A percentile compares a stretch with the other conserved stretches of the same genome.
These are phyloP conservation scores for Starmerella sp. DNA, from an alignment of 805 yeast genomes.

Conservation along the genomic window DNA sequence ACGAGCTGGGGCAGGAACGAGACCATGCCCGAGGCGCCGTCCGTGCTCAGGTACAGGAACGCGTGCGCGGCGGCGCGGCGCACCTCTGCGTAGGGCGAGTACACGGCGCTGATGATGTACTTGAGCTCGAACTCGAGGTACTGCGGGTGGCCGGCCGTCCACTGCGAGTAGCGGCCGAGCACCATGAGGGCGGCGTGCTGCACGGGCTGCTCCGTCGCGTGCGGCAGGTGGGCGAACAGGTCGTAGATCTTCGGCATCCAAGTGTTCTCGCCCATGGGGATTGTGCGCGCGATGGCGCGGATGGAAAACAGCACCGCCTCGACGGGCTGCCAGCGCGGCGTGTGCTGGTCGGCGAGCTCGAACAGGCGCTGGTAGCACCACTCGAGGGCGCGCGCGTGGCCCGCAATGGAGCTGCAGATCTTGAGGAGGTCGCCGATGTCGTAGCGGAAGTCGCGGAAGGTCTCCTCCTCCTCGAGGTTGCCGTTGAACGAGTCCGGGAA, in stretches of 20 bases:
- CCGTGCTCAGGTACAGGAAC: conserved; percentile 86
- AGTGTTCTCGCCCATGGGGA: conserved; percentile 50
- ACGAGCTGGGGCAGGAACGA: conserved; percentile 64
- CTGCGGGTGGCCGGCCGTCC: conserved; percentile 83
- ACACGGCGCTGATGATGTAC: conserved; percentile 71
- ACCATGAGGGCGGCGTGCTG: conserved; percentile 89
- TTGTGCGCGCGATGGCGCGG: conserved; percentile 91
- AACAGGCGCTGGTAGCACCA: conserved; percentile 8
- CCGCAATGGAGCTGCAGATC: conserved; percentile 86
- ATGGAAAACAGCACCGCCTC: conserved; percentile 86
- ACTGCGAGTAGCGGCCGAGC: conserved; percentile 88
- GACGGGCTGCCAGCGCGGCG: conserved; percentile 59
- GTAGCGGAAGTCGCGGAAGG: conserved; percentile 85
- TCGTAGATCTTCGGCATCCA: conserved; percentile 66
- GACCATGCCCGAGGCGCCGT: conserved; percentile 59
- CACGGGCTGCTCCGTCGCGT: conserved; percentile 59
- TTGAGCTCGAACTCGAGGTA: conserved; percentile 70
- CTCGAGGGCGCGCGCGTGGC: conserved; percentile 53
- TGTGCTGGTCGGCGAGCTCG: neutral
- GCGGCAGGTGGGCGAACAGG: conserved; percentile 52
- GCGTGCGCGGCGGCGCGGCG: conserved; percentile 86
- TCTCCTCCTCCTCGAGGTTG: conserved; percentile 77
- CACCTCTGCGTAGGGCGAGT: conserved; percentile 37
- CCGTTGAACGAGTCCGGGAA: conserved; percentile 61
- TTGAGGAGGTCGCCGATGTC: conserved; percentile 97